A percentile compares a stretch with the other conserved stretches of the same genome.
phyloP scores from a whole-genome alignment of 345 rosid genomes.

The Psidium guajava region DNA sequence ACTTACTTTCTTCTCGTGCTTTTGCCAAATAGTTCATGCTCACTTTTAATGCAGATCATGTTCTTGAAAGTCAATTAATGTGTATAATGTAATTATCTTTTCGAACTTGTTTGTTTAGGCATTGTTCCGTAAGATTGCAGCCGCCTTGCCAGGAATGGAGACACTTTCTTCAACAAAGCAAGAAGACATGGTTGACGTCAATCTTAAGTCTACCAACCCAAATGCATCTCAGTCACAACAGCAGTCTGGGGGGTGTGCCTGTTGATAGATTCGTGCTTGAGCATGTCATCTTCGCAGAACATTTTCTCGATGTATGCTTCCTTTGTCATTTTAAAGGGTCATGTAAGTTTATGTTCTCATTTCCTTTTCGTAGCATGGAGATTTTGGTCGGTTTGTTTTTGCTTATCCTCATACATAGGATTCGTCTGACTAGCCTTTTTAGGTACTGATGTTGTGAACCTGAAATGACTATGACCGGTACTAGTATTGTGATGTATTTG shows the following conservation, averaged over 20 bases:
- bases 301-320: background rate
- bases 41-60: background rate
- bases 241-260: slow-evolving; percentile 76
- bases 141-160: slow-evolving; percentile 93
- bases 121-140: slow-evolving; percentile 79
- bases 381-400: background rate
- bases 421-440: background rate
- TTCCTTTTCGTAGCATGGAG: background rate
- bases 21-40: background rate
- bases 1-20: background rate
- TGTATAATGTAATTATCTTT: background rate
- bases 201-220: slow-evolving; percentile 68
- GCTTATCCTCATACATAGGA: background rate
- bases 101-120: slow-evolving; percentile 27
- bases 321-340: background rate
- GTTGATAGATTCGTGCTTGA: slow-evolving; percentile 15
- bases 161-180: slow-evolving; percentile 81
- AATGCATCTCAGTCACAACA: slow-evolving; percentile 51
- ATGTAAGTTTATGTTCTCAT: background rate
- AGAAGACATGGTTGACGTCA: slow-evolving; percentile 92
- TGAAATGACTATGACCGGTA: background rate
- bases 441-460: background rate
- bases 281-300: background rate
- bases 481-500: background rate
- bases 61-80: background rate